Conservation (phyloP, 83 land plant species). For the Diphasiastrum complanatum region DNA sequence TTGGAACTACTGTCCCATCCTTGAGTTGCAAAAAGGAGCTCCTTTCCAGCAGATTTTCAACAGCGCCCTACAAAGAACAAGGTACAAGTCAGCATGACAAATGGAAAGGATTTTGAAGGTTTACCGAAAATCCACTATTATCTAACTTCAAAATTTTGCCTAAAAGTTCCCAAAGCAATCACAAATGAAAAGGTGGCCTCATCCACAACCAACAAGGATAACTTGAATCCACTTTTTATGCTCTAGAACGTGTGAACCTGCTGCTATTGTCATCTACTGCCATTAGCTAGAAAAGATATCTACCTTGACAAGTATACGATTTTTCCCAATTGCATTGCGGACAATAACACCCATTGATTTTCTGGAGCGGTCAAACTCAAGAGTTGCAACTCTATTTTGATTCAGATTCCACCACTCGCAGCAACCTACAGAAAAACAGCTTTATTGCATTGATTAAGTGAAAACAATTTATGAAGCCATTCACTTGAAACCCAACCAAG, state of each 20-base stretch:
- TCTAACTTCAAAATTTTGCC: too few relatives aligned
- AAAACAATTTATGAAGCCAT: too few relatives aligned
- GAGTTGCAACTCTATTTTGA: neutral
- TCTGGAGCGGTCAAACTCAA: neutral
- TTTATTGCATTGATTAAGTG: too few relatives aligned
- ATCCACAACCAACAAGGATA: neutral
- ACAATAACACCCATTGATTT: neutral
- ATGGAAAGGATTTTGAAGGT: neutral
- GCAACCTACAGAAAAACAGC: too few relatives aligned
- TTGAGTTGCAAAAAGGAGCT: neutral
- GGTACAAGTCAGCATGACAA: neutral
- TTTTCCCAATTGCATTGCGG: neutral
- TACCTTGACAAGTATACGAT: neutral
- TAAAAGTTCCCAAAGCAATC: too few relatives aligned
- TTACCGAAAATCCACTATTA: neutral
- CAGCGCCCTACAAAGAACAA: neutral
- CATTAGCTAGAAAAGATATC: too few relatives aligned
- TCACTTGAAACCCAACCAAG: too few relatives aligned
- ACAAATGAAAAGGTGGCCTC: neutral
- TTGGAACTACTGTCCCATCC: neutral
- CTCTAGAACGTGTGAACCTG: too few relatives aligned
- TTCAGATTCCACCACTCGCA: neutral
- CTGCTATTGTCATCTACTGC: too few relatives aligned
- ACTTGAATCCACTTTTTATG: too few relatives aligned
- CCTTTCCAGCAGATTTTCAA: neutral